Evolutionary conservation across 2,329 filamentous ascomycete genomes (phyloP).

Genomic region (Apiospora sp.): DNA sequence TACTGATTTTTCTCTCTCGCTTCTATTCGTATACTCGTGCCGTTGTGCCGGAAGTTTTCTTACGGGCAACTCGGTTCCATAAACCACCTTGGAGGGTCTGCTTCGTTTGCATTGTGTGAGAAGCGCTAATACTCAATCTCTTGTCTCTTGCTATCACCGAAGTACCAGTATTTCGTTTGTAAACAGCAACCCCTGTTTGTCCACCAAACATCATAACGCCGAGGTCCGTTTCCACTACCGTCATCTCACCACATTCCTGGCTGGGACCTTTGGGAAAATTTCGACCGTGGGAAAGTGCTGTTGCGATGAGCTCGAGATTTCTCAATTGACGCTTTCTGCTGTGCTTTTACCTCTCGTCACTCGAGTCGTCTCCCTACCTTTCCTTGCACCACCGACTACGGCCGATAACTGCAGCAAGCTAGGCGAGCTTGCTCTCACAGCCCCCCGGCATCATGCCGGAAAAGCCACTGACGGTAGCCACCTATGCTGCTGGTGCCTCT

Average conservation of each 20-base stretch:
- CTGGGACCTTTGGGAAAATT: neutral
- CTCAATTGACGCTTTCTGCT: neutral
- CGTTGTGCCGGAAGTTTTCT: neutral
- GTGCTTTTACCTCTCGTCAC: neutral
- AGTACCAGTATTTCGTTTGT: neutral
- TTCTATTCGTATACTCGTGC: neutral
- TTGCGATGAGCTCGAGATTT: slow-evolving; percentile 10
- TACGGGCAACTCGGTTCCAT: neutral
- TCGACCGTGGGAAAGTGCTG: neutral
- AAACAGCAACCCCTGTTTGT: slow-evolving; percentile 17
- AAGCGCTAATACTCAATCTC: neutral
- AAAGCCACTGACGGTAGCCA: slow-evolving; percentile 82
- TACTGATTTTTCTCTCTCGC: neutral
- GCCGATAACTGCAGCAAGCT: slow-evolving; percentile 1
- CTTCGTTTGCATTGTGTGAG: slow-evolving; percentile 12
- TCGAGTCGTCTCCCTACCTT: neutral
- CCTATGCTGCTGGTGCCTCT: slow-evolving; percentile 94
- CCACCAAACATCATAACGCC: slow-evolving; percentile 10
- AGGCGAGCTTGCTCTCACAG: slow-evolving; percentile 8
- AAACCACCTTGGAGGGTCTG: neutral
- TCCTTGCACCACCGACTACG: neutral
- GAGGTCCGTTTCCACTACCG: slow-evolving; percentile 15
- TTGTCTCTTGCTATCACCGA: neutral
- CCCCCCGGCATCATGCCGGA: slow-evolving; percentile 71
- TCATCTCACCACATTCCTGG: slow-evolving; percentile 10